These are phyloP conservation scores for Xerocomellus intermedius DNA, from an alignment of 768 basidiomycete genomes.

Conservation along the genomic window DNA sequence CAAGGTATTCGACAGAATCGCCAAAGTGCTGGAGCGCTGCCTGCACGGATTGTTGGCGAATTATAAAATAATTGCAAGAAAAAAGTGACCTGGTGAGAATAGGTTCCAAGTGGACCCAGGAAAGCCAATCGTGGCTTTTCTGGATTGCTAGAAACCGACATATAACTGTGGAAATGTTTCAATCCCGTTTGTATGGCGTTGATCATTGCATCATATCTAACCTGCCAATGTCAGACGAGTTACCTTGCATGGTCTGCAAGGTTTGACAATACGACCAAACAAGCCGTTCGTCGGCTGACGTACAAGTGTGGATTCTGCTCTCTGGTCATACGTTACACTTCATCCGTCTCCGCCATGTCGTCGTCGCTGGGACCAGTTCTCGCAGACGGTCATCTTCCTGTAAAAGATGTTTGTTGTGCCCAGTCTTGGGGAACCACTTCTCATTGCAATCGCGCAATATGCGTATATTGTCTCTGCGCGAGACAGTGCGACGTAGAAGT, in stretches of 20 bases:
- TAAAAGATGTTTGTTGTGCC: too few relatives aligned
- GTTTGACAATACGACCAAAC: not conserved
- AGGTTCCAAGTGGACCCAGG: slow-evolving; percentile 70
- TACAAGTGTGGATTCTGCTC: too few relatives aligned
- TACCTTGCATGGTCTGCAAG: not conserved
- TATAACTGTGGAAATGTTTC: slow-evolving; percentile 8
- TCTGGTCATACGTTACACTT: too few relatives aligned
- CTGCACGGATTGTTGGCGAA: slow-evolving; percentile 34
- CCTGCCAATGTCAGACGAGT: not conserved
- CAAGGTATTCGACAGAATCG: slow-evolving; percentile 41
- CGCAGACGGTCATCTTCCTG: too few relatives aligned
- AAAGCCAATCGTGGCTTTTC: slow-evolving; percentile 42
- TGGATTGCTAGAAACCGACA: slow-evolving; percentile 6
- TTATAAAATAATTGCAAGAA: not conserved
- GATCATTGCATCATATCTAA: slow-evolving; percentile 3
- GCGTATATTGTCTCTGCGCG: too few relatives aligned
- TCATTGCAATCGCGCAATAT: too few relatives aligned
- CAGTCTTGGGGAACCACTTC: too few relatives aligned
- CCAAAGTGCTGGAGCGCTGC: slow-evolving; percentile 49
- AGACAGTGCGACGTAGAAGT: too few relatives aligned
- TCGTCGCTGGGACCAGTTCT: too few relatives aligned
- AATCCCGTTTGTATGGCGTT: slow-evolving; percentile 1
- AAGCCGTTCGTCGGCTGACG: too few relatives aligned
- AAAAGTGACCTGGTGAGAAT: slow-evolving; percentile 57
- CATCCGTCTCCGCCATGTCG: not conserved